Evolutionary conservation across 345 rosid genomes (phyloP).

Genomic region (Gossypium rotundifolium): DNA sequence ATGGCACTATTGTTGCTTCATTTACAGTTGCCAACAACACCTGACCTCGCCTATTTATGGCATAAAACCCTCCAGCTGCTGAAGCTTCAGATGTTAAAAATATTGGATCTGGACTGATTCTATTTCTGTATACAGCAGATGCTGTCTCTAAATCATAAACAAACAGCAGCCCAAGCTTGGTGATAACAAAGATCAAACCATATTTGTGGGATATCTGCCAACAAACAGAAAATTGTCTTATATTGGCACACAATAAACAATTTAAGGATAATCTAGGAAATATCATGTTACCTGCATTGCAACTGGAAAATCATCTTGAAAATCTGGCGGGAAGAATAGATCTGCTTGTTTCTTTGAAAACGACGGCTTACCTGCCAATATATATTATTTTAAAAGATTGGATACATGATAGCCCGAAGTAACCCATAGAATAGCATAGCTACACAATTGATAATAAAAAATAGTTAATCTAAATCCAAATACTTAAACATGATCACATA

Average conservation of each 20-base stretch:
- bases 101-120: conserved; percentile 98
- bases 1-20: conserved; percentile 89
- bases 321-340: conserved; percentile 98
- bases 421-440: background rate
- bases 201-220: conserved; percentile 94
- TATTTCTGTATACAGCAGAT: conserved; percentile 90
- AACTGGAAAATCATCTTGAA: conserved; percentile 97
- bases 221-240: conserved; percentile 14
- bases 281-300: conserved; percentile 85
- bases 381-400: conserved; percentile 2
- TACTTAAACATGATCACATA: background rate
- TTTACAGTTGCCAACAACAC: conserved; percentile 87
- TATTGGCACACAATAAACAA: conserved; percentile 4
- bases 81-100: conserved; percentile 96
- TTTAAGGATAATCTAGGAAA: conserved; percentile 5
- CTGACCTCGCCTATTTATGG: conserved; percentile 87
- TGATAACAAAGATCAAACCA: conserved; percentile 83
- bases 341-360: conserved; percentile 96
- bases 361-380: conserved; percentile 76
- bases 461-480: background rate
- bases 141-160: conserved; percentile 99
- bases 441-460: background rate
- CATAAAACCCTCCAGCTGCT: conserved; percentile 86
- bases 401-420: background rate
- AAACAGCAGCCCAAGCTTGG: conserved; percentile 94